Base-by-base conservation (phyloP, 176 grass and related monocot species). In the Elaeis guineensis region DNA sequence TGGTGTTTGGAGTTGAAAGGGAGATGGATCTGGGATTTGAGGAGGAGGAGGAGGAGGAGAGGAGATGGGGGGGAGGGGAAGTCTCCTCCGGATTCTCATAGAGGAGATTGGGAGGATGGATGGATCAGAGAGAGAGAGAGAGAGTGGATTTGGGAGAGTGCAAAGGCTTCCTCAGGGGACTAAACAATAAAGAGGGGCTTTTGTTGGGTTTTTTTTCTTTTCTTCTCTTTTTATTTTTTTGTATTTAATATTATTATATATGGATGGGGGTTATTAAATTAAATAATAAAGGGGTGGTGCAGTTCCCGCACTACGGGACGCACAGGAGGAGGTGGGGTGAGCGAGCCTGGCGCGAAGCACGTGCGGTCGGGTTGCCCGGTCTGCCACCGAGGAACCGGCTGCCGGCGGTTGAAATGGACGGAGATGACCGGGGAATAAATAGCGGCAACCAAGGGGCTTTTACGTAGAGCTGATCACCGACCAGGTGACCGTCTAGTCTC, bases 31-130 rank as follows among this genome's bases (percentile, higher is more conserved):
- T 95, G 64, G 50, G 32, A 23, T 55, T 9, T 21, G 61, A 51
- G 21, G 50, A 26, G 16, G 57, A 16, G n/a, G n/a, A n/a, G n/a
- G n/a, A n/a, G 5, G 25, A 17, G 23, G 7, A 1, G 61, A 44
- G 32, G 32, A 5, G 39, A 19, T 22, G 29, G 51, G 59, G 30
- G 72, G 58, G 22, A 69, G 48, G 5, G 64, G 83, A 54, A 77
- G 83, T 52, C 86, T 54, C 83, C 78, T 64, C 66, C 91, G 78
- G 75, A 95, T 95, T 80, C 91, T 95, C 91, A 95, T 95, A 25
- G 74, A 21, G 1, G 75, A 57, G 69, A 64, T 55, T 72, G 75
- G 55, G 39, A 49, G 67, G 58, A 14, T 12, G 8, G 53, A 56
- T 55, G 51, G 50, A 54, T 66, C 0, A 29, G 21, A 58, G 54